Conservation (phyloP, 441 rosid species). For the Corymbia calophylla region DNA sequence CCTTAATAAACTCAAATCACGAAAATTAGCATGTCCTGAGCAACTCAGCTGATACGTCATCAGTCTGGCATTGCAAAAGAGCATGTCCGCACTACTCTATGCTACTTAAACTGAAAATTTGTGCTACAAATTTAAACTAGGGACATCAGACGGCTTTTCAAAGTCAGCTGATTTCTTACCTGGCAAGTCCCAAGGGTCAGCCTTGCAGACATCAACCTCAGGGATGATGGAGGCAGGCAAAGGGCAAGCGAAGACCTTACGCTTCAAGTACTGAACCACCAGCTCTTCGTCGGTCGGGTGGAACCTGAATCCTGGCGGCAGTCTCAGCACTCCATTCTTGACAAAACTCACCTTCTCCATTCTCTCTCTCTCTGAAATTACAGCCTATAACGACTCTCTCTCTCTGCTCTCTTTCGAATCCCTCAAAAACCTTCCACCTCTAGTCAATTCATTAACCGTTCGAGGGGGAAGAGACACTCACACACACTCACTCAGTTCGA, state of each 20-base stretch:
- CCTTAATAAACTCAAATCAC: background rate
- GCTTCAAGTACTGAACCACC: slow-evolving; percentile 75
- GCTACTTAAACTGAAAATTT: background rate
- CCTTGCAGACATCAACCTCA: slow-evolving; percentile 86
- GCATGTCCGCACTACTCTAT: background rate
- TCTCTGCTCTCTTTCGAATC: background rate
- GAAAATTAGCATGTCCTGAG: background rate
- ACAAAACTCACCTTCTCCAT: slow-evolving; percentile 83
- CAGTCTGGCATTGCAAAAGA: background rate
- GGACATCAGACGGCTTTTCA: background rate
- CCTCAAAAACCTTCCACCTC: background rate
- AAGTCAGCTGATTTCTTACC: slow-evolving; percentile 31
- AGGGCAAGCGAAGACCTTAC: slow-evolving; percentile 69
- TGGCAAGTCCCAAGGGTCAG: slow-evolving; percentile 98
- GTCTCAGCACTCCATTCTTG: slow-evolving; percentile 68
- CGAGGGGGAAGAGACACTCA: background rate
- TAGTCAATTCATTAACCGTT: background rate
- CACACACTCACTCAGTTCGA: background rate
- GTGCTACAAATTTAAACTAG: background rate
- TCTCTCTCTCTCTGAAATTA: background rate
- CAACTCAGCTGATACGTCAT: background rate
- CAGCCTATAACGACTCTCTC: background rate
- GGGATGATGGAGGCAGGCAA: slow-evolving; percentile 98
- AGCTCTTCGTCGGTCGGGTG: slow-evolving; percentile 98
- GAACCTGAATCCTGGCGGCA: slow-evolving; percentile 95